A percentile compares a stretch with the other conserved stretches of the same genome.
These are phyloP conservation scores for Craterostigma plantagineum DNA, from an alignment of 257 asterid species.

Conservation along the genomic window DNA sequence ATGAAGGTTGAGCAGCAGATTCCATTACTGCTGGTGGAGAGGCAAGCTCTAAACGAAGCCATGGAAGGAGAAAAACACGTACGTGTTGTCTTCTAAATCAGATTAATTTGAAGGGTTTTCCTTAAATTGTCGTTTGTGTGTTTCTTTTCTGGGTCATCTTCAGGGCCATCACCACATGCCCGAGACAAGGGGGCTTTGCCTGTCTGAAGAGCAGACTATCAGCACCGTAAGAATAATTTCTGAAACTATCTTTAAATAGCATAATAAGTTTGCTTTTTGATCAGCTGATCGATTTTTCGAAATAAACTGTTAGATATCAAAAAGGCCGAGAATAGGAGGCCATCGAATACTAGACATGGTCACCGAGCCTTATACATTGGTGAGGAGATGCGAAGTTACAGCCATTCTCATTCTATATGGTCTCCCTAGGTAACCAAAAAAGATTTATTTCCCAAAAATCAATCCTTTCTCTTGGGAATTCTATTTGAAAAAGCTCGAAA, in stretches of 20 bases:
- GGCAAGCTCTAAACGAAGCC: conserved; percentile 94
- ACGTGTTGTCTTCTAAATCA: too few relatives aligned
- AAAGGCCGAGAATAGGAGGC: conserved; percentile 80
- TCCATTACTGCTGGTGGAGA: conserved; percentile 83
- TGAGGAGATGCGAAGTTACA: conserved; percentile 79
- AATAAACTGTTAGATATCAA: conserved; percentile 38
- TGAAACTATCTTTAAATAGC: conserved; percentile 6
- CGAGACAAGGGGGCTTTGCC: conserved; percentile 91
- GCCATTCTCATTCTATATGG: conserved; percentile 90
- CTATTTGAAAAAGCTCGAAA: too few relatives aligned
- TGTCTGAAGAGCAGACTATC: conserved; percentile 85
- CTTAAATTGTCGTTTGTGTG: too few relatives aligned
- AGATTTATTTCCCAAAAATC: neutral
- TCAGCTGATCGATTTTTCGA: conserved; percentile 1
- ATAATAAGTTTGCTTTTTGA: neutral
- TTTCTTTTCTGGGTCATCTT: too few relatives aligned
- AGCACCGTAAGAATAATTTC: conserved; percentile 35
- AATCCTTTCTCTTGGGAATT: too few relatives aligned
- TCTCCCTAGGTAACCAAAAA: conserved; percentile 60
- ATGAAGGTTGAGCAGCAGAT: conserved; percentile 96
- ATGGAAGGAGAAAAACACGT: conserved; percentile 93
- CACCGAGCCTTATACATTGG: conserved; percentile 69
- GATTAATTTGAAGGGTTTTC: too few relatives aligned
- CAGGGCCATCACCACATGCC: conserved; percentile 93
- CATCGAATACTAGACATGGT: conserved; percentile 71